These are phyloP conservation scores for Carpinus fangiana DNA, from an alignment of 306 rosid genomes.

Conservation along the genomic window DNA sequence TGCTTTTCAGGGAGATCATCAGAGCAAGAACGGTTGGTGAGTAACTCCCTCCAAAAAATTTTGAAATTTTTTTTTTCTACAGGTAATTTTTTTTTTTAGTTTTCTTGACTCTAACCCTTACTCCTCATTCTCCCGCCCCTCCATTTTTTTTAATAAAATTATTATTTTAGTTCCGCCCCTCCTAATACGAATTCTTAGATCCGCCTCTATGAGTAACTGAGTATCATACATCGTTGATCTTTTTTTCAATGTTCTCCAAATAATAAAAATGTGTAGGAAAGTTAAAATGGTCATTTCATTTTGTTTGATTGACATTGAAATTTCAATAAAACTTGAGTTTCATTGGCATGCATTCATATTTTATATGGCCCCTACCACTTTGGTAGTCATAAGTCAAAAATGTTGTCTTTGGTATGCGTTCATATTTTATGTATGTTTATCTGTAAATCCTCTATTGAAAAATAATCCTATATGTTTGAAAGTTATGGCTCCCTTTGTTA, in stretches of 20 bases:
- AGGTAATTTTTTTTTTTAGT: no score
- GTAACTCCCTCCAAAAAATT: no score
- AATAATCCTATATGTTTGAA: background rate
- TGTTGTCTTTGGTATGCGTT: background rate
- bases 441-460: no score
- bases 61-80: no score
- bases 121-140: no score
- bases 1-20: conserved; percentile 37
- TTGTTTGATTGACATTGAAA: background rate
- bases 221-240: conserved; percentile 1
- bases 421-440: background rate
- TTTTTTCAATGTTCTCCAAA: background rate
- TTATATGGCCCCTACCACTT: no score
- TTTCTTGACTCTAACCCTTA: no score
- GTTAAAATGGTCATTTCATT: background rate
- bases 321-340: background rate
- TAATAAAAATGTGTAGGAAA: background rate
- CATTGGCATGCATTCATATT: background rate
- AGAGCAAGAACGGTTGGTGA: conserved; percentile 36
- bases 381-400: background rate
- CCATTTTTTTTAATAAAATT: no score
- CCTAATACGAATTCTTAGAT: no score
- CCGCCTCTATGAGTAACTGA: background rate
- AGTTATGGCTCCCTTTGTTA: no score
- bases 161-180: no score